Conservation (phyloP, 306 rosid genomes). For the Cajanus cajan region DNA sequence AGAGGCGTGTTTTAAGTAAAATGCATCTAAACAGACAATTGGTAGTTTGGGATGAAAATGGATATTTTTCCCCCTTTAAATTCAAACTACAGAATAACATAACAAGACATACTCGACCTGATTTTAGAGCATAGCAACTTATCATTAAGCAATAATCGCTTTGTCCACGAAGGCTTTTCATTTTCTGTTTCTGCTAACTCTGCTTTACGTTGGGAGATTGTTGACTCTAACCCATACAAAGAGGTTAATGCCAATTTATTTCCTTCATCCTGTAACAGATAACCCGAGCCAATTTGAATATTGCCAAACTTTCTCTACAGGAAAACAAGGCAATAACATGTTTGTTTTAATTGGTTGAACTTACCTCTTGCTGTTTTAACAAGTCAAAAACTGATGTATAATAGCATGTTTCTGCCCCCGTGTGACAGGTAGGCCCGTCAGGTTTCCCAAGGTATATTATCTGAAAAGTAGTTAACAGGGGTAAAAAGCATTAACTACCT, state of each 20-base stretch:
- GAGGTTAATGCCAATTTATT: constrained; percentile 64
- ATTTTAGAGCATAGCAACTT: constrained; percentile 78
- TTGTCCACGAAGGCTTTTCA: constrained; percentile 82
- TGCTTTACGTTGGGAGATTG: constrained; percentile 67
- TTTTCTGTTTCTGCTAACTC: constrained; percentile 44
- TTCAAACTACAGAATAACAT: constrained; percentile 15
- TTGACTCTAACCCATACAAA: constrained; percentile 63
- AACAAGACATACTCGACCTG: constrained; percentile 43
- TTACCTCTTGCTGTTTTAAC: constrained; percentile 59
- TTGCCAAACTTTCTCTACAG: neutral
- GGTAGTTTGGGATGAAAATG: neutral
- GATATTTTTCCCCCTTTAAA: neutral
- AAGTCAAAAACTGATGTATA: constrained; percentile 62
- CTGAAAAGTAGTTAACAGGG: constrained; percentile 41
- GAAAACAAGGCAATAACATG: neutral
- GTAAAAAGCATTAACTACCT: constrained; percentile 6
- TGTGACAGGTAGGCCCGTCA: constrained; percentile 95
- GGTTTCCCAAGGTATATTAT: constrained; percentile 93
- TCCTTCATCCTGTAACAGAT: constrained; percentile 50
- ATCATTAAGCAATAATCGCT: constrained; percentile 55
- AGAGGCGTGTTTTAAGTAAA: neutral
- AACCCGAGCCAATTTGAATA: constrained; percentile 22
- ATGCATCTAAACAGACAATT: neutral
- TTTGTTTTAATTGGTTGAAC: neutral
- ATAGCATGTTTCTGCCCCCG: constrained; percentile 85